Conservation (phyloP, 1,284 basidiomycete genomes). For the Coniophora puteana region DNA sequence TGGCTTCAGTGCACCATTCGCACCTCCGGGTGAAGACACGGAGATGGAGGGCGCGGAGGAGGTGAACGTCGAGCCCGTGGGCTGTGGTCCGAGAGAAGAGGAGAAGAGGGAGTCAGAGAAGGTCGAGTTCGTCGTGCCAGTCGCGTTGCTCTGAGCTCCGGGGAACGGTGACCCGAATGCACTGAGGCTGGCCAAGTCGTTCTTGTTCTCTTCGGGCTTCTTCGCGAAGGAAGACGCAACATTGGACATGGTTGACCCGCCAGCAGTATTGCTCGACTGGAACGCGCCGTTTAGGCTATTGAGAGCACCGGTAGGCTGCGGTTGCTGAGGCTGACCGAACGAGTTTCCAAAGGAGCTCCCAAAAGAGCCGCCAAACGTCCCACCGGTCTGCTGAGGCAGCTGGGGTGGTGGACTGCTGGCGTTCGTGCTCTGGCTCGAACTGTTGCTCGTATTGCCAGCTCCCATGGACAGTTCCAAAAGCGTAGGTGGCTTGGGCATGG, state of each 20-base stretch:
- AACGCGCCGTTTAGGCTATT: constrained; percentile 37
- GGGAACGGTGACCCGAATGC: constrained; percentile 15
- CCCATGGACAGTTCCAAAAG: constrained; percentile 78
- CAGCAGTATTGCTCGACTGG: constrained; percentile 37
- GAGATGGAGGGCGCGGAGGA: constrained; percentile 28
- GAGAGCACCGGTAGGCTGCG: constrained; percentile 8
- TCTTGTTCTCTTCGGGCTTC: constrained; percentile 25
- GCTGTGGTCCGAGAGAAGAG: constrained; percentile 41
- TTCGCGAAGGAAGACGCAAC: constrained; percentile 68
- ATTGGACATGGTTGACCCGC: constrained; percentile 53
- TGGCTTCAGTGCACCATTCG: constrained; percentile 45
- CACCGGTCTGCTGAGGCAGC: constrained; percentile 23
- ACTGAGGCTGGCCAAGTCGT: constrained; percentile 5
- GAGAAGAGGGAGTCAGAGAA: constrained; percentile 50
- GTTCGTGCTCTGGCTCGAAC: constrained; percentile 14
- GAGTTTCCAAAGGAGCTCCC: neutral
- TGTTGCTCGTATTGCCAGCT: constrained; percentile 18
- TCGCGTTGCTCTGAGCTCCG: constrained; percentile 34
- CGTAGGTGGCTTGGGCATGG: constrained; percentile 73
- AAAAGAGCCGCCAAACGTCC: neutral
- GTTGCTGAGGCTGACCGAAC: constrained; percentile 1
- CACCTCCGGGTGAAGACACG: constrained; percentile 14
- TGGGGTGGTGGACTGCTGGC: constrained; percentile 28
- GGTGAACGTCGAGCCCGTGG: constrained; percentile 41
- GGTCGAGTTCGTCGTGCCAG: constrained; percentile 37